These are phyloP conservation scores for Aspergillus thermomutatus DNA, from an alignment of 2,329 filamentous ascomycete species.

Conservation along the genomic window DNA sequence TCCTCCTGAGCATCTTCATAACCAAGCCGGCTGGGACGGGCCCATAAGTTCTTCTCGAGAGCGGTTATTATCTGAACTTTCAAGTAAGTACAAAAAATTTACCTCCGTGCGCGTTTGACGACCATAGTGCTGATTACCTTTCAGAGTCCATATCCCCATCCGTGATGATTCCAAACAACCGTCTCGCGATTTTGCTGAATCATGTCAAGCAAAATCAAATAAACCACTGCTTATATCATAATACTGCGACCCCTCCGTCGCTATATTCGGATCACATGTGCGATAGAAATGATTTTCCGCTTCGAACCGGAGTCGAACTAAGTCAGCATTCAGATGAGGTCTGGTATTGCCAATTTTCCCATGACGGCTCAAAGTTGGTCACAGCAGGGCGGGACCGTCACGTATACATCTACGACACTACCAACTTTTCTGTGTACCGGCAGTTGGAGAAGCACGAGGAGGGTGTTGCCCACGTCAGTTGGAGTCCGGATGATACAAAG, in stretches of 20 bases:
- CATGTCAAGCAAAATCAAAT: constrained; percentile 84
- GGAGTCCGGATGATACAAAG: constrained; percentile 88
- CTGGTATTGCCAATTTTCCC: constrained; percentile 88
- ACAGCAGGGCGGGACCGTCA: constrained; percentile 73
- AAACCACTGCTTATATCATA: constrained; percentile 82
- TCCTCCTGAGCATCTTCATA: constrained; percentile 70
- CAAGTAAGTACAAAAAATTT: constrained; percentile 56
- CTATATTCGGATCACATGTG: constrained; percentile 87
- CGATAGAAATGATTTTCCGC: constrained; percentile 74
- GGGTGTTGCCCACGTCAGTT: constrained; percentile 76
- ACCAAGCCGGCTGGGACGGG: constrained; percentile 80
- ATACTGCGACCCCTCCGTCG: constrained; percentile 71
- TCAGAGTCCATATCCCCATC: constrained; percentile 87
- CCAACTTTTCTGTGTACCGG: constrained; percentile 63
- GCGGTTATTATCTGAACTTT: constrained; percentile 73
- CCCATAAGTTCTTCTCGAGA: constrained; percentile 71
- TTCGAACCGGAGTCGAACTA: constrained; percentile 67
- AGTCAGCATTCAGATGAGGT: constrained; percentile 75
- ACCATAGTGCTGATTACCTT: constrained; percentile 21
- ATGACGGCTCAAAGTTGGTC: constrained; percentile 77
- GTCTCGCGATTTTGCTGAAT: constrained; percentile 74
- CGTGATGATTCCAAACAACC: constrained; percentile 92
- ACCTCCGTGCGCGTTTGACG: not conserved
- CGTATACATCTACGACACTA: constrained; percentile 79
- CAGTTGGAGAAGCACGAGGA: constrained; percentile 63